A percentile compares a stretch with the other conserved stretches of the same genome.
Conservation (phyloP, 805 yeast species). For the Candida silvicultrix region DNA sequence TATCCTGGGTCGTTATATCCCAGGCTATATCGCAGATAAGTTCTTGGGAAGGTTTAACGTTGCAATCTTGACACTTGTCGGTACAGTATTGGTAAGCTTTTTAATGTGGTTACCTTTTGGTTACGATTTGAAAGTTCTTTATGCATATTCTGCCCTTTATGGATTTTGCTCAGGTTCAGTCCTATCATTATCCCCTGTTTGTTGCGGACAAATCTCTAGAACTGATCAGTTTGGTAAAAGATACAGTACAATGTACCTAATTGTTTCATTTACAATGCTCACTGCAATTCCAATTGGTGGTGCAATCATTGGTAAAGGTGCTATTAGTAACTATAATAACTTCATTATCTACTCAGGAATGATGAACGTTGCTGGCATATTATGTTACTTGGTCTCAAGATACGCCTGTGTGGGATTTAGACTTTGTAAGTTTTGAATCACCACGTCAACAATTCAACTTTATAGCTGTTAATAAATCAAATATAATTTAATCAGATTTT, state of each 20-base stretch:
- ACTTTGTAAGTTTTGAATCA: conserved; percentile 22
- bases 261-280: conserved; percentile 43
- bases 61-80: conserved; percentile 28
- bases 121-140: conserved; percentile 25
- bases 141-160: conserved; percentile 37
- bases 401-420: conserved; percentile 34
- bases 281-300: conserved; percentile 44
- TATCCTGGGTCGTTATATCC: conserved; percentile 34
- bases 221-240: conserved; percentile 44
- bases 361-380: conserved; percentile 28
- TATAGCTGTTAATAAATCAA: too few relatives aligned
- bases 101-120: conserved; percentile 35
- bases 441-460: too few relatives aligned
- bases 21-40: conserved; percentile 37
- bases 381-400: conserved; percentile 33
- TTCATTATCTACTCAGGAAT: conserved; percentile 36
- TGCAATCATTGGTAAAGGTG: conserved; percentile 29
- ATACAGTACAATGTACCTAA: conserved; percentile 46
- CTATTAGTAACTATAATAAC: conserved; percentile 27
- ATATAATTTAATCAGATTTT: too few relatives aligned
- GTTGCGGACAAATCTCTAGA: conserved; percentile 49
- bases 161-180: conserved; percentile 49
- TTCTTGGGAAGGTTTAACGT: conserved; percentile 47
- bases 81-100: conserved; percentile 28
- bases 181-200: conserved; percentile 46